Evolutionary conservation across 495 filamentous ascomycete genomes (phyloP).

Genomic region (Talaromyces thailandensis): DNA sequence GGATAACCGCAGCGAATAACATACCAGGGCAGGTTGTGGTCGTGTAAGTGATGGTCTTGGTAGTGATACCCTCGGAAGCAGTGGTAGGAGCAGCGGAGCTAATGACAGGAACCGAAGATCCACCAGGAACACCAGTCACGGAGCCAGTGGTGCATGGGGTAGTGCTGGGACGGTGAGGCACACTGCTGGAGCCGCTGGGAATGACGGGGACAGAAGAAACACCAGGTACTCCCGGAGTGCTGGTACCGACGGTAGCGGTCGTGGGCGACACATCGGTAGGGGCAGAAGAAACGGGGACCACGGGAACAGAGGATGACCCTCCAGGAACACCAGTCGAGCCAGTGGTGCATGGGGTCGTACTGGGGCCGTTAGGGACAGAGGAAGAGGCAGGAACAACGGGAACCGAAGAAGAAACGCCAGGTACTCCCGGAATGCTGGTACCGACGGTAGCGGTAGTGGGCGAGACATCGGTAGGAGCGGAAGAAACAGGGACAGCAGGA

Average conservation of each 20-base stretch:
- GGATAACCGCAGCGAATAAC: no score
- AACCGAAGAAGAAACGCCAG: neutral
- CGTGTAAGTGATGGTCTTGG: constrained; percentile 7
- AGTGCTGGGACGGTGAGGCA: neutral
- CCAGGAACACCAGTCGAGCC: neutral
- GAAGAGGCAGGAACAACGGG: no score
- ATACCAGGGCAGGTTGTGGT: constrained; percentile 8
- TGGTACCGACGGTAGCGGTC: neutral
- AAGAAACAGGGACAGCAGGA: neutral
- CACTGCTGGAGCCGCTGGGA: neutral
- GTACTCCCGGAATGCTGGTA: neutral
- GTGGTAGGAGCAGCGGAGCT: neutral
- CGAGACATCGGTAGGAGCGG: neutral
- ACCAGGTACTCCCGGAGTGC: neutral
- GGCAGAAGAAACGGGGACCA: neutral
- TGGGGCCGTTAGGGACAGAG: no score
- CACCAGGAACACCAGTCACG: neutral
- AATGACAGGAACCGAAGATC: neutral
- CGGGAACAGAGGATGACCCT: neutral
- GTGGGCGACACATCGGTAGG: neutral
- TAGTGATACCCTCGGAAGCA: neutral
- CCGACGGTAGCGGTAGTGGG: neutral
- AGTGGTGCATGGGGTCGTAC: no score
- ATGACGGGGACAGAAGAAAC: neutral
- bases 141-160: neutral